Evolutionary conservation across 108 stramenopile genomes (phyloP).

Genomic region (Cyclotella sp.): DNA sequence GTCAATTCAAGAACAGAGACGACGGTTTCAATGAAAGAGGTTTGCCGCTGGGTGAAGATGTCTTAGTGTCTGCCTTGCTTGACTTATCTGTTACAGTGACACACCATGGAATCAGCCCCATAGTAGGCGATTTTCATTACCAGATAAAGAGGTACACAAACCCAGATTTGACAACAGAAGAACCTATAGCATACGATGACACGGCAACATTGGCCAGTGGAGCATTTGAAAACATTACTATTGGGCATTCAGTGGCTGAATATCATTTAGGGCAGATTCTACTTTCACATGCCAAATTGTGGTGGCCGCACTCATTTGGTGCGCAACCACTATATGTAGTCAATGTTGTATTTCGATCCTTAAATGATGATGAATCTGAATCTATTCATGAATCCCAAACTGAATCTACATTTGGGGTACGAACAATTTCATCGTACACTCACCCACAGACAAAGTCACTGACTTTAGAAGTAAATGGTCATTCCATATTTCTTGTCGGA

Average conservation of each 20-base stretch:
- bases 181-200: not conserved
- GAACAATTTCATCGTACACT: conserved; percentile 45
- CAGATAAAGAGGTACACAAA: conserved; percentile 1
- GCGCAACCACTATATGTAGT: conserved; percentile 35
- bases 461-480: conserved; percentile 52
- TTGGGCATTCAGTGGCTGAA: conserved; percentile 4
- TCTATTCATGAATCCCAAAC: conserved; percentile 19
- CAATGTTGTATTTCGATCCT: conserved; percentile 26
- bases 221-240: conserved; percentile 28
- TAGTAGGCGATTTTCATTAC: conserved; percentile 23
- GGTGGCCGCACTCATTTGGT: conserved; percentile 61
- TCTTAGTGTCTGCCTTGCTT: conserved; percentile 31
- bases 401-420: conserved; percentile 44
- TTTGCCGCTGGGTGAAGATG: conserved; percentile 41
- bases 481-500: conserved; percentile 54
- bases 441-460: conserved; percentile 40
- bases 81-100: conserved; percentile 37
- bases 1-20: not conserved
- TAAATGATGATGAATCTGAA: not conserved
- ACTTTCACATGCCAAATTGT: conserved; percentile 41
- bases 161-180: not conserved
- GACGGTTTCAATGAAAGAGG: not conserved
- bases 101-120: conserved; percentile 5
- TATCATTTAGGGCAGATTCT: conserved; percentile 13
- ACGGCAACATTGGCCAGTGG: conserved; percentile 25